These are phyloP conservation scores for Tephrocybe sp. DNA, from an alignment of 768 basidiomycete genomes.

Conservation along the genomic window DNA sequence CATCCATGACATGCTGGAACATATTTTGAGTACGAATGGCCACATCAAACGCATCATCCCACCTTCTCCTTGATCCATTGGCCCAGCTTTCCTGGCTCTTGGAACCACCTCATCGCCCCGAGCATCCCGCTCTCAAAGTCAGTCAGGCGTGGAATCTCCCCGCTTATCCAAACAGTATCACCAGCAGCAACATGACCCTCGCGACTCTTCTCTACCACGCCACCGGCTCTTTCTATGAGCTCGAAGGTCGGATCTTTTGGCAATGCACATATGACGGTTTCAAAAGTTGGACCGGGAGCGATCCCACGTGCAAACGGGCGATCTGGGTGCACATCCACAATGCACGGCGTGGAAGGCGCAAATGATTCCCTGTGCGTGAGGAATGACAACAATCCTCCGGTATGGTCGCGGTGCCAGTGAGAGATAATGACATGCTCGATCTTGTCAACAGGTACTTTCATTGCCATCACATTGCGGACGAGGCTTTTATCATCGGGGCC, in stretches of 20 bases:
- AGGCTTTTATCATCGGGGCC: conserved; percentile 79
- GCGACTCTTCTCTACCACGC: conserved; percentile 50
- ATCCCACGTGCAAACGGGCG: conserved; percentile 76
- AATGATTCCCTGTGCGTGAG: conserved; percentile 41
- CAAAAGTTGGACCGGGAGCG: conserved; percentile 58
- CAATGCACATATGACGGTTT: conserved; percentile 58
- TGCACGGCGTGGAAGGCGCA: conserved; percentile 29
- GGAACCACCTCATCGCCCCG: conserved; percentile 65
- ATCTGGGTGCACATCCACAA: conserved; percentile 77
- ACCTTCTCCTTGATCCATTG: conserved; percentile 61
- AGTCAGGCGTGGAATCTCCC: conserved; percentile 74
- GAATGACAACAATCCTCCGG: conserved; percentile 71
- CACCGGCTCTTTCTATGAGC: conserved; percentile 57
- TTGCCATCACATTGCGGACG: conserved; percentile 64
- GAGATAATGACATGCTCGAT: conserved; percentile 71
- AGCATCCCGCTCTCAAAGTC: conserved; percentile 67
- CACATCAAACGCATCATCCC: too few relatives aligned
- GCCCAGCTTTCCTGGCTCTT: conserved; percentile 30
- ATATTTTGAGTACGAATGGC: neutral
- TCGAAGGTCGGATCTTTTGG: conserved; percentile 74
- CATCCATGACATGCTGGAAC: conserved; percentile 74
- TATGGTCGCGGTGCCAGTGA: conserved; percentile 80
- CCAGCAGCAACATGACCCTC: conserved; percentile 68
- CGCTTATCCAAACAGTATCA: conserved; percentile 73
- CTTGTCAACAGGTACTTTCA: conserved; percentile 52